Percentiles rank a stretch among this genome's conserved stretches.
Conservation (phyloP, 257 asterid species). For the Marsdenia floribunda region DNA sequence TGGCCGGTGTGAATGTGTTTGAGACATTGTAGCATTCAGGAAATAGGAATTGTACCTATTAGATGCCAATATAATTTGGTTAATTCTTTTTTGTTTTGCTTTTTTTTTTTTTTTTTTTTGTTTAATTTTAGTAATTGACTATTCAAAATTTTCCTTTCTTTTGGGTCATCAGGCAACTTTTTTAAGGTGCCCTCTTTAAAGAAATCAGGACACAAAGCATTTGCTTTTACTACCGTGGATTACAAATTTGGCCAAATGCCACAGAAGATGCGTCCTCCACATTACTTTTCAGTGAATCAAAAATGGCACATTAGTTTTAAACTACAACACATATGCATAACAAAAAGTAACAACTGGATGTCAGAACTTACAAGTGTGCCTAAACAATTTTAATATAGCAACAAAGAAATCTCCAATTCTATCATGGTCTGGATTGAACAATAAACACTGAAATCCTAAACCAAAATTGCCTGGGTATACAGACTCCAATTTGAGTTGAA, state of each 20-base stretch:
- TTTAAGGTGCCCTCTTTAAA: not conserved
- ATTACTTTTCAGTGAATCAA: not conserved
- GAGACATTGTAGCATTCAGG: conserved; percentile 19
- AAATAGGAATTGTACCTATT: conserved; percentile 6
- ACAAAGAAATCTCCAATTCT: not conserved
- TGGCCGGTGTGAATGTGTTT: conserved; percentile 29
- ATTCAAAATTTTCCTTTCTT: not conserved
- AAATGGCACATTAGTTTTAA: not conserved
- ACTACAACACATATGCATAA: not conserved
- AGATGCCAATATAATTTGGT: not conserved
- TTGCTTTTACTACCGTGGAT: not conserved
- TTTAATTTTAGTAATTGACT: not conserved
- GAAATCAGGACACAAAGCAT: not conserved
- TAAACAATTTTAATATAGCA: not conserved
- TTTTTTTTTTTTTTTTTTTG: too few species aligned
- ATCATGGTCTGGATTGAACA: not conserved
- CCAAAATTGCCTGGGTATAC: not conserved
- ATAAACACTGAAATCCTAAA: not conserved
- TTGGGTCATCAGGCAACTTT: not conserved
- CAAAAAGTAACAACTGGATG: not conserved
- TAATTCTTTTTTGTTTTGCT: not conserved
- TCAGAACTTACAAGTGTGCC: not conserved
- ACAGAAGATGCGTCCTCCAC: not conserved
- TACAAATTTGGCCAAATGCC: too few species aligned
- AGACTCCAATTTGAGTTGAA: not conserved